phyloP scores from a whole-genome alignment of 169 alveolate genomes.

The Pseudocohnilembus persalinus region DNA sequence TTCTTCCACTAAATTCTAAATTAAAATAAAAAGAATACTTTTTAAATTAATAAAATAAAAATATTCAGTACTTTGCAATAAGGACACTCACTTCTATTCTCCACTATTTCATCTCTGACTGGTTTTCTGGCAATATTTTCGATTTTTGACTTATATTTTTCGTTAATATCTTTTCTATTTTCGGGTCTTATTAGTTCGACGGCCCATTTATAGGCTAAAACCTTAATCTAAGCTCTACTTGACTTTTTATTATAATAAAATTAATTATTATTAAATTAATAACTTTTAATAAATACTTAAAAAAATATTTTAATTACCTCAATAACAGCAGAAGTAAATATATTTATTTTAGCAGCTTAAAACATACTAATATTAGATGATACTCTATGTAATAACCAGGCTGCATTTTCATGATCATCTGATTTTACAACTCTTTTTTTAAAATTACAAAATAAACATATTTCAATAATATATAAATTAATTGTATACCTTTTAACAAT shows the following conservation, averaged over 20 bases:
- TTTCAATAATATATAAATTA: too few species aligned
- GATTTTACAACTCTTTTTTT: slow-evolving; percentile 53
- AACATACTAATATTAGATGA: slow-evolving; percentile 85
- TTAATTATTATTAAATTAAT: too few species aligned
- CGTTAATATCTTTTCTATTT: slow-evolving; percentile 75
- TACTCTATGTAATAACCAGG: slow-evolving; percentile 75
- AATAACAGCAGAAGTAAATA: slow-evolving; percentile 86
- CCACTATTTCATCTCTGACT: slow-evolving; percentile 72
- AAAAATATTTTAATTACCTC: slow-evolving; percentile 88
- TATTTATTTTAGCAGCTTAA: slow-evolving; percentile 87
- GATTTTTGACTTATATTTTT: slow-evolving; percentile 80
- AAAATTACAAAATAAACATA: too few species aligned
- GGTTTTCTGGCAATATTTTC: slow-evolving; percentile 88
- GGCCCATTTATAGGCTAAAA: slow-evolving; percentile 84
- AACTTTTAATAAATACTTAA: slow-evolving; percentile 42
- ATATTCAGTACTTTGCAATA: slow-evolving; percentile 70
- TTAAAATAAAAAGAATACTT: neutral
- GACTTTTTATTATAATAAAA: neutral
- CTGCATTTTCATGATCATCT: slow-evolving; percentile 77
- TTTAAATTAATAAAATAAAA: neutral
- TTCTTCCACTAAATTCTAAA: slow-evolving; percentile 57
- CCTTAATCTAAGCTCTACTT: slow-evolving; percentile 1
- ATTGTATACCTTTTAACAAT: slow-evolving; percentile 72
- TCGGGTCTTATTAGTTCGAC: slow-evolving; percentile 86
- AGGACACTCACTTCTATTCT: slow-evolving; percentile 85